Evolutionary conservation across 371 early-diverging fungal species (phyloP).

Genomic region (Zychaea mexicana): DNA sequence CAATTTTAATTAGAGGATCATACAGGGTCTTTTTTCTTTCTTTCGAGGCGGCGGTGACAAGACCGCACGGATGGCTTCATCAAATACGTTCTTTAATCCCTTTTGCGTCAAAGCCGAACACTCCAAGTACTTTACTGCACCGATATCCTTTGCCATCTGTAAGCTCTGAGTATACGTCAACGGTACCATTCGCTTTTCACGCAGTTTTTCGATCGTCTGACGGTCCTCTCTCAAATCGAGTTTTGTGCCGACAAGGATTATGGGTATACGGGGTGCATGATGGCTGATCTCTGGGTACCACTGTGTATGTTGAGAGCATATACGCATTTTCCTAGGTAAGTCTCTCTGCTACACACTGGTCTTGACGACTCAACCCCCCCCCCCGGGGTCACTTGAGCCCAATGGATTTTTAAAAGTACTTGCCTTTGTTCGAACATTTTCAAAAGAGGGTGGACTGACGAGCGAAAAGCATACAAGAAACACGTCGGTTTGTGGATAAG

Average conservation of each 20-base stretch:
- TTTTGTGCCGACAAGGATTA: slow-evolving; percentile 75
- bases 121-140: slow-evolving; percentile 83
- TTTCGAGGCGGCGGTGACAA: slow-evolving; percentile 52
- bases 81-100: slow-evolving; percentile 96
- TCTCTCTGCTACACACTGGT: too few species aligned
- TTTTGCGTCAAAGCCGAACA: slow-evolving; percentile 87
- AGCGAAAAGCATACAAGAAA: slow-evolving; percentile 88
- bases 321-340: too few species aligned
- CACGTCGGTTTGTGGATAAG: slow-evolving; percentile 90
- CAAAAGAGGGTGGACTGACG: slow-evolving; percentile 76
- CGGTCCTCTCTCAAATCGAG: slow-evolving; percentile 66
- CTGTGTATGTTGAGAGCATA: slow-evolving; percentile 17
- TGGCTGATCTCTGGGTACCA: slow-evolving; percentile 72
- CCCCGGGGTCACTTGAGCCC: too few species aligned
- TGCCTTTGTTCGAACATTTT: slow-evolving; percentile 84
- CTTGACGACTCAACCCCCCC: too few species aligned
- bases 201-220: slow-evolving; percentile 59
- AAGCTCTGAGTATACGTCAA: slow-evolving; percentile 73
- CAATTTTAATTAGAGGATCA: slow-evolving; percentile 55
- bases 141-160: slow-evolving; percentile 78
- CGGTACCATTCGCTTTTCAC: slow-evolving; percentile 72
- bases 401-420: slow-evolving; percentile 6
- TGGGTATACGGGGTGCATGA: slow-evolving; percentile 62
- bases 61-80: slow-evolving; percentile 96
- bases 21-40: slow-evolving; percentile 69